Percentiles rank a stretch among this genome's conserved stretches.
phyloP scores from a whole-genome alignment of 208 protist genomes.

The Strigomonas culicis region DNA sequence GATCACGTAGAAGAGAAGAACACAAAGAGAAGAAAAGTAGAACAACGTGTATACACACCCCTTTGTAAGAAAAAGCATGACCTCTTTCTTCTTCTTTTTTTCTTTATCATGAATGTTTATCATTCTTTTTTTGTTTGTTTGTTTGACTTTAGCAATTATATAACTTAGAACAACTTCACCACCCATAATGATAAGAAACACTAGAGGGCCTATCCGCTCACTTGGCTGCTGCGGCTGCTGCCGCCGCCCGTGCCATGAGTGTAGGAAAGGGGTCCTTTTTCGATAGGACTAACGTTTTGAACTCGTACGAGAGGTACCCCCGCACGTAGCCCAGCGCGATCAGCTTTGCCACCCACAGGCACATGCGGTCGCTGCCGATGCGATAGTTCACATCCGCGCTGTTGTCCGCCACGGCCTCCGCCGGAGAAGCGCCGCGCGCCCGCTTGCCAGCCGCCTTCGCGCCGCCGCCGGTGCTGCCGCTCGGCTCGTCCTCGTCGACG shows the following conservation, averaged over 20 bases:
- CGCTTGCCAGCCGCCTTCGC: slow-evolving; percentile 17
- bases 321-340: slow-evolving; percentile 64
- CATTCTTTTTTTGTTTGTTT: slow-evolving; percentile 13
- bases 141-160: neutral
- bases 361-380: slow-evolving; percentile 67
- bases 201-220: neutral
- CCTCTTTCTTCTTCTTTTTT: slow-evolving; percentile 15
- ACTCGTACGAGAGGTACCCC: slow-evolving; percentile 81
- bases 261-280: slow-evolving; percentile 65
- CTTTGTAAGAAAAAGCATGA: slow-evolving; percentile 1
- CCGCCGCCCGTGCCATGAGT: slow-evolving; percentile 6
- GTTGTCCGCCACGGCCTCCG: neutral
- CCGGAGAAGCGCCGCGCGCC: neutral
- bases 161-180: neutral
- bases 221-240: neutral
- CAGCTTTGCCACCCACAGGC: slow-evolving; percentile 60
- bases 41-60: neutral
- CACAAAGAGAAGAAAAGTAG: neutral
- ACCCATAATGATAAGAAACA: neutral
- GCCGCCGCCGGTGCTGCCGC: neutral
- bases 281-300: slow-evolving; percentile 76
- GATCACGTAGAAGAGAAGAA: neutral
- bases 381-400: slow-evolving; percentile 14
- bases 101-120: slow-evolving; percentile 11
- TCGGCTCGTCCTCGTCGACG: slow-evolving; percentile 13